phyloP scores from a whole-genome alignment of 2,329 filamentous ascomycete species.

The Cladosporium cucumerinum region DNA sequence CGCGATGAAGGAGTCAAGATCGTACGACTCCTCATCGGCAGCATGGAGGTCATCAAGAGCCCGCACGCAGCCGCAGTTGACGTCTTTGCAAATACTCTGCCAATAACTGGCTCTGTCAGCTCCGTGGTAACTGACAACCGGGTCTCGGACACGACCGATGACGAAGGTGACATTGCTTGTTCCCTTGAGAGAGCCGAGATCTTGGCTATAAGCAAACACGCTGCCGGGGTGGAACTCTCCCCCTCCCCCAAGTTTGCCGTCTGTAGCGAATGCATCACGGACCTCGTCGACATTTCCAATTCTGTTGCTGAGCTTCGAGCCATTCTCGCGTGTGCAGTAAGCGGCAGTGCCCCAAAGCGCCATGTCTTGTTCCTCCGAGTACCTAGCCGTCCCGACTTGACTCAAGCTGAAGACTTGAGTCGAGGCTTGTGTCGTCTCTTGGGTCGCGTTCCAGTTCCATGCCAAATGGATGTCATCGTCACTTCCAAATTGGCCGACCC shows the following conservation, averaged over 20 bases:
- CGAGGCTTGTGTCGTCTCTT: slow-evolving; percentile 18
- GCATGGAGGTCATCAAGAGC: slow-evolving; percentile 42
- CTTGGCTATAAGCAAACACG: slow-evolving; percentile 40
- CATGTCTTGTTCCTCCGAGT: slow-evolving; percentile 40
- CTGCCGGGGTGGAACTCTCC: slow-evolving; percentile 29
- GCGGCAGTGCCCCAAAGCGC: slow-evolving; percentile 43
- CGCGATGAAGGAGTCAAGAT: slow-evolving; percentile 22
- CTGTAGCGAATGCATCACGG: slow-evolving; percentile 32
- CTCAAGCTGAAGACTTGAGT: slow-evolving; percentile 36
- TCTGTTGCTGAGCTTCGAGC: slow-evolving; percentile 29
- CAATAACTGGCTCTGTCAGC: slow-evolving; percentile 42
- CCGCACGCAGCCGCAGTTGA: slow-evolving; percentile 35
- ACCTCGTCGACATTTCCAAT: slow-evolving; percentile 32
- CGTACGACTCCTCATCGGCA: slow-evolving; percentile 36
- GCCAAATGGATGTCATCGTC: slow-evolving; percentile 20
- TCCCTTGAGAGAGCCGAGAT: slow-evolving; percentile 35
- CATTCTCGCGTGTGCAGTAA: slow-evolving; percentile 37
- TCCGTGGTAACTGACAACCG: slow-evolving; percentile 42
- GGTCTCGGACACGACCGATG: slow-evolving; percentile 41
- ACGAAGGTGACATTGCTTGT: slow-evolving; percentile 39
- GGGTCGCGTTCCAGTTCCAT: slow-evolving; percentile 10
- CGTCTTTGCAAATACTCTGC: slow-evolving; percentile 35
- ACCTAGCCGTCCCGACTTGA: slow-evolving; percentile 33
- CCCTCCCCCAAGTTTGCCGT: slow-evolving; percentile 31
- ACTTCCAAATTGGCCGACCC: slow-evolving; percentile 37